Base-by-base conservation (phyloP, 148 eudicot genomes). In the Vaccinium myrtillus region DNA sequence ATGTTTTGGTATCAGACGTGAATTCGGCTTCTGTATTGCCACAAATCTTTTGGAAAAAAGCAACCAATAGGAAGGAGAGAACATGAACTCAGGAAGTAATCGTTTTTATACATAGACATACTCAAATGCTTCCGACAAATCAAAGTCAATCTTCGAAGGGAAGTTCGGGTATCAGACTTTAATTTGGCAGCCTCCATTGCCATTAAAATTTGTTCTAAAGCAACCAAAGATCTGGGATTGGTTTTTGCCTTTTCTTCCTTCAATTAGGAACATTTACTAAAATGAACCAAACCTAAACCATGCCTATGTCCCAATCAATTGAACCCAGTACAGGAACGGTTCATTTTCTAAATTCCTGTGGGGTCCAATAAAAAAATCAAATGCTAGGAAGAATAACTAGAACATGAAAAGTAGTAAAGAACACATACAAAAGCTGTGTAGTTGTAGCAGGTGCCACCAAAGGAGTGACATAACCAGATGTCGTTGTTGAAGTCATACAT, bases 391-490 rank as follows among this genome's bases (percentile, higher is more conserved):
- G n/a, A 7, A 71, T 80, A 23, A 81, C 15, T 51, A 48, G 39
- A 48, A 10, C 16, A 43, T 43, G 46, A 43, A 43, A 43, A 43
- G 46, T 43, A 5, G 6, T 3, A 43, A 43, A 43, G 30, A 39
- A 49, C 85, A 94, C 99, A 90, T 92, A 97, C 99, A 91, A 97
- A 97, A 43, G 98, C 95, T 73, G 99, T 95, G 88, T 82, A 90
- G 88, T 97, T 94, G 95, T 85, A 91, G 90, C 99, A 97, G 65
- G 86, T 84, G 36, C 96, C 98, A 25, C 98, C 96, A 71, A 83
- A 94, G 21, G 99, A 97, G 90, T 97, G 99, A 86, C 98, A 95
- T 82, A 97, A 86, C 99, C 99, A 97, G 53, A 97, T 89, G 71
- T 95, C 99, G 75, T 93, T 90, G 11, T 92, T 78, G 54, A 95